Base-by-base conservation (phyloP, 345 rosid genomes). In the Hypericum androsaemum region DNA sequence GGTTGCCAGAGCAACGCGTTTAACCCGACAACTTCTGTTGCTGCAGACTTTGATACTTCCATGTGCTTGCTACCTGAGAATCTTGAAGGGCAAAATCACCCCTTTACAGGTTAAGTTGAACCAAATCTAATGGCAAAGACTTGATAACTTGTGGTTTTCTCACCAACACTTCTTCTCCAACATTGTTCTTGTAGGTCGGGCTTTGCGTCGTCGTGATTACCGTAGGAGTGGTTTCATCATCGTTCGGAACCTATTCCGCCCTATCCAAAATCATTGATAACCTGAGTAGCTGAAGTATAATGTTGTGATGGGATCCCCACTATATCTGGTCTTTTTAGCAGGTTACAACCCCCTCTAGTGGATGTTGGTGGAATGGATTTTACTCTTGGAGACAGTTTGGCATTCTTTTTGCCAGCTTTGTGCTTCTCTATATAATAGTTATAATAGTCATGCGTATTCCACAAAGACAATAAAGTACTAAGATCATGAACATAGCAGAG, bases 61-160 rank as follows among this genome's bases (percentile, higher is more conserved):
- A 13, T 46, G 49, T 46, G 49, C 49, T 46, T 13, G 49, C 49
- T 46, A 46, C 49, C 10, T 46, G 13, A 46, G 49, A 16, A 46
- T 46, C 3, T 46, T 46, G 49, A 46, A 28, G 49, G 17, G 17
- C 17, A 46, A 46, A 46, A 28, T 46, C 22, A 46, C 14, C 49
- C 49, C 22, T 46, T 46, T 13, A 10, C 49, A 46, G 49, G 49
- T 46, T 11, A 12, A 8, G 17, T 15, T 6, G 2, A 10, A 7
- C 2, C 10, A 12, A 6, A 44, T 44, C 7, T 8, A 12, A 12
- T 44, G 12, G 12, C 13, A 0, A 5, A 12, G n/a, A n/a, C 15
- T 44, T 12, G 15, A 12, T 12, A 44, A 44, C 47, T 9, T 7
- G 3, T 16, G 3, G 8, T 13, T 12, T 46, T 12, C 13, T 46